Conservation (phyloP, 345 rosid genomes). For the Melastoma malabathricum region DNA sequence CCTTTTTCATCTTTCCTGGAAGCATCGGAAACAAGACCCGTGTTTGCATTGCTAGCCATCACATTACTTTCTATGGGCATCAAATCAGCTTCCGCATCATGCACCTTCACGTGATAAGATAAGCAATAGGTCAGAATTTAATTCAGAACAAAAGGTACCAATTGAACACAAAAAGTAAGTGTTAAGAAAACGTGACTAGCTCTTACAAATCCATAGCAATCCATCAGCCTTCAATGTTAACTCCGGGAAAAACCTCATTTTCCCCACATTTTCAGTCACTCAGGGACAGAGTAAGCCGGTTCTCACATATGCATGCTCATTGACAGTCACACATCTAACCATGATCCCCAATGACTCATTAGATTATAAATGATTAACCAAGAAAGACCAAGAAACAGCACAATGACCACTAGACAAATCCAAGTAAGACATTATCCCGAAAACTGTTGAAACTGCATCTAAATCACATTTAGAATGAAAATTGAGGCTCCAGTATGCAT, state of each 20-base stretch:
- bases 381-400: background rate
- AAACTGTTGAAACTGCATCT: too few species aligned
- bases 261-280: conserved; percentile 31
- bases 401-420: too few species aligned
- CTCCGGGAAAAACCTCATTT: conserved; percentile 43
- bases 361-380: background rate
- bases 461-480: too few species aligned
- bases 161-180: conserved; percentile 7
- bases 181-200: conserved; percentile 38
- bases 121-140: background rate
- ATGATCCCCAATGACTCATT: conserved; percentile 16
- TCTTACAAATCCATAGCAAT: conserved; percentile 78
- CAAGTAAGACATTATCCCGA: too few species aligned
- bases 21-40: conserved; percentile 17
- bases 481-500: too few species aligned
- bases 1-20: conserved; percentile 17
- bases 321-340: conserved; percentile 40
- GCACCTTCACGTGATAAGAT: conserved; percentile 4
- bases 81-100: background rate
- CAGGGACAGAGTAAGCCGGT: conserved; percentile 36
- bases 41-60: conserved; percentile 18
- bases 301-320: conserved; percentile 33
- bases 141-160: background rate
- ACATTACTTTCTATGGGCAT: background rate
- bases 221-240: conserved; percentile 66